These are phyloP conservation scores for Westerdykella sp. DNA, from an alignment of 2,329 filamentous ascomycete genomes.

Conservation along the genomic window DNA sequence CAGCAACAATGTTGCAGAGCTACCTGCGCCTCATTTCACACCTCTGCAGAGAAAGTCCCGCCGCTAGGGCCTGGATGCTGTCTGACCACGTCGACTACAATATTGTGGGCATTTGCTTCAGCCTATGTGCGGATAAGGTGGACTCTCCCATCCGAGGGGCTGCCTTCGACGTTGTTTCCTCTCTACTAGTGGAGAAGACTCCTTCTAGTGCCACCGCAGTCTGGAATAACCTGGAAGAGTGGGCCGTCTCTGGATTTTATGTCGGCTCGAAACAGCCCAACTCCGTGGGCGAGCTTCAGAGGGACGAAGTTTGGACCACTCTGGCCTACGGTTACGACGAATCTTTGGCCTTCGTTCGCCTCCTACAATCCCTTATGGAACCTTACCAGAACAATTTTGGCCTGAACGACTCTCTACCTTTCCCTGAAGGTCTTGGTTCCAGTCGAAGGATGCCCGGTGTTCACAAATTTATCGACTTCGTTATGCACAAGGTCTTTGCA, in stretches of 20 bases:
- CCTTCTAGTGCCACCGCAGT: constrained; percentile 61
- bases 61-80: constrained; percentile 68
- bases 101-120: constrained; percentile 67
- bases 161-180: constrained; percentile 70
- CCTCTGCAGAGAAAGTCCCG: constrained; percentile 66
- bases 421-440: constrained; percentile 77
- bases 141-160: constrained; percentile 73
- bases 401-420: constrained; percentile 71
- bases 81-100: constrained; percentile 56
- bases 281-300: constrained; percentile 15
- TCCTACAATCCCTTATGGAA: constrained; percentile 65
- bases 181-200: constrained; percentile 69
- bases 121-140: constrained; percentile 70
- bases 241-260: constrained; percentile 49
- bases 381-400: constrained; percentile 57
- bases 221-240: constrained; percentile 76
- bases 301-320: constrained; percentile 57
- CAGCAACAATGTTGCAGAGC: constrained; percentile 91
- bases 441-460: constrained; percentile 77
- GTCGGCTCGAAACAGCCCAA: constrained; percentile 27
- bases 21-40: constrained; percentile 85
- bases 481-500: constrained; percentile 71
- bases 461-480: constrained; percentile 88
- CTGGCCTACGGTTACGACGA: constrained; percentile 78
- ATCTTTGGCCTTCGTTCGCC: constrained; percentile 72